Evolutionary conservation across 169 alveolate species (phyloP).

Genomic region (Eimeria acervulina): DNA sequence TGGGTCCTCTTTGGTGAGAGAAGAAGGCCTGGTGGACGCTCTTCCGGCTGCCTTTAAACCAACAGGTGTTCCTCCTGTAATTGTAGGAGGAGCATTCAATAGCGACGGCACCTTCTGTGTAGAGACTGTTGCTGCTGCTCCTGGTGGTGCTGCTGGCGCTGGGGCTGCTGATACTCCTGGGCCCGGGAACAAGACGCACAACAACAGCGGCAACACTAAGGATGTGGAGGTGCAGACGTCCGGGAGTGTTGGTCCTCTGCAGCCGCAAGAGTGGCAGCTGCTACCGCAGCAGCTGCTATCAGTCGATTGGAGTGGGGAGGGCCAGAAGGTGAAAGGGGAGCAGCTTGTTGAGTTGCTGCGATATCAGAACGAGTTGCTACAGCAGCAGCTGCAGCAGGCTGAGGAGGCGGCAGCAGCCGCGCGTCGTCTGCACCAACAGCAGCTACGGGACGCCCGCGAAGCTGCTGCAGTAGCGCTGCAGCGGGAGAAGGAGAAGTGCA

Average conservation of each 20-base stretch:
- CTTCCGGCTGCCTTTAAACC: no score
- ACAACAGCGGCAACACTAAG: conserved; percentile 1
- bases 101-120: conserved; percentile 57
- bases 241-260: background rate
- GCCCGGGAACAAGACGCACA: background rate
- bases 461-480: conserved; percentile 52
- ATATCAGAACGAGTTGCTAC: conserved; percentile 45
- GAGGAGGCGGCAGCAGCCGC: conserved; percentile 11
- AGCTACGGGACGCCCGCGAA: conserved; percentile 20
- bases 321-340: conserved; percentile 39
- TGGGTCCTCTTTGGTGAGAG: no score
- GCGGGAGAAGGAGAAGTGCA: conserved; percentile 6
- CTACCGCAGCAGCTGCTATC: background rate
- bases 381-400: conserved; percentile 50
- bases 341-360: conserved; percentile 64
- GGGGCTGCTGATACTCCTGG: background rate
- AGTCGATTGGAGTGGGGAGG: conserved; percentile 49
- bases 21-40: no score
- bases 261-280: conserved; percentile 16
- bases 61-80: background rate
- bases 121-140: conserved; percentile 20
- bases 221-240: background rate
- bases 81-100: conserved; percentile 15
- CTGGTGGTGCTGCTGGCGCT: conserved; percentile 4
- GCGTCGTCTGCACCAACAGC: conserved; percentile 45